Percentiles rank a stretch among this genome's conserved stretches.
Conservation (phyloP, 495 filamentous ascomycete genomes). For the Podospora pseudoanserina region DNA sequence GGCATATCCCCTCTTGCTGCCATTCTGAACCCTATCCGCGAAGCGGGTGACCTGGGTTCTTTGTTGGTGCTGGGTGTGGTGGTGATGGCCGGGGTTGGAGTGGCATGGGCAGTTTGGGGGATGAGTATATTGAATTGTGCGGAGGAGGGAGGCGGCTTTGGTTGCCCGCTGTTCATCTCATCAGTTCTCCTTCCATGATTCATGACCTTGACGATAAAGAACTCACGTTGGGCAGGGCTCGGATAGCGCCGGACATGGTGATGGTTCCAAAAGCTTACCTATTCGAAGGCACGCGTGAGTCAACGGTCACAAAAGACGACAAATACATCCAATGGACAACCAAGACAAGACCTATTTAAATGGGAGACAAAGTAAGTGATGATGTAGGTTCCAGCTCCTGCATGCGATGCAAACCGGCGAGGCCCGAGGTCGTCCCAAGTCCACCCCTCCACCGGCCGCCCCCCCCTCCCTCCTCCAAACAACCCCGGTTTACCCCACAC, state of each 20-base stretch:
- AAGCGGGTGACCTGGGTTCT: slow-evolving; percentile 39
- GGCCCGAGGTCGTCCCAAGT: neutral
- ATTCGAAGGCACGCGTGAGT: neutral
- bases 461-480: neutral
- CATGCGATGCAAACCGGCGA: slow-evolving; percentile 5
- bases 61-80: slow-evolving; percentile 48
- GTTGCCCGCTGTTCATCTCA: slow-evolving; percentile 56
- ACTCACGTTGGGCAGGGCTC: slow-evolving; percentile 54
- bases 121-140: slow-evolving; percentile 85
- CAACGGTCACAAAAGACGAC: neutral
- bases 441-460: neutral
- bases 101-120: slow-evolving; percentile 92
- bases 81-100: slow-evolving; percentile 72
- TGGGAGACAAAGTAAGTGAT: neutral
- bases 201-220: neutral
- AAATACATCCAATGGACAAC: neutral
- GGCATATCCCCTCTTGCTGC: slow-evolving; percentile 49
- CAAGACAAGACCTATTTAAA: neutral
- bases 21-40: slow-evolving; percentile 20
- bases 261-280: neutral
- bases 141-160: slow-evolving; percentile 75
- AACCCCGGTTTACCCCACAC: slow-evolving; percentile 14
- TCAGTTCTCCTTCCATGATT: slow-evolving; percentile 4
- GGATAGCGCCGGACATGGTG: slow-evolving; percentile 52
- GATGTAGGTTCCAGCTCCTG: neutral